Evolutionary conservation across 495 filamentous ascomycete genomes (phyloP).

Genomic region (Ascodesmis nigricans): DNA sequence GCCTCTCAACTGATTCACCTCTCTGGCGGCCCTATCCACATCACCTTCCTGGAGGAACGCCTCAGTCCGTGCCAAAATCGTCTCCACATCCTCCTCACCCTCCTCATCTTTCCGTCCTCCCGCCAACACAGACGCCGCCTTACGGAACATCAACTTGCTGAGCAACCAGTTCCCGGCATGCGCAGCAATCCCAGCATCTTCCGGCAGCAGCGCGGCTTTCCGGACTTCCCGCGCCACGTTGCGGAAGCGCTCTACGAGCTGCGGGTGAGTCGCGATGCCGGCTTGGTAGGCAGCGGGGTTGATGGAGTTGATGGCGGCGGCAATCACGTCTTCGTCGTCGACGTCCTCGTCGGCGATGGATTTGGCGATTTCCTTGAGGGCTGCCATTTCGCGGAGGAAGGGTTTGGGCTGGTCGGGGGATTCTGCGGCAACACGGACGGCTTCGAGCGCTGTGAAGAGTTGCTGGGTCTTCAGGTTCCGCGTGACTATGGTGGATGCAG

Average conservation of each 20-base stretch:
- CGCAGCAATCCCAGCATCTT: slow-evolving; percentile 79
- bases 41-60: slow-evolving; percentile 76
- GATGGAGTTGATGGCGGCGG: slow-evolving; percentile 82
- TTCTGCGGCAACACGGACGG: slow-evolving; percentile 62
- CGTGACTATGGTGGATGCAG: slow-evolving; percentile 74
- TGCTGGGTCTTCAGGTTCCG: slow-evolving; percentile 81
- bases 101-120: too few relatives aligned
- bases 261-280: slow-evolving; percentile 57
- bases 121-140: slow-evolving; percentile 65
- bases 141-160: slow-evolving; percentile 85
- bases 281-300: slow-evolving; percentile 84
- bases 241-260: slow-evolving; percentile 88
- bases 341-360: too few relatives aligned
- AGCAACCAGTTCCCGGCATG: slow-evolving; percentile 72
- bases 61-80: slow-evolving; percentile 70
- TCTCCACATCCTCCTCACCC: slow-evolving; percentile 95
- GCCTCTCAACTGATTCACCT: slow-evolving; percentile 77
- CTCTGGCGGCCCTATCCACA: slow-evolving; percentile 70
- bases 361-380: slow-evolving; percentile 81
- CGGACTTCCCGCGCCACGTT: slow-evolving; percentile 82
- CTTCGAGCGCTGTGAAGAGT: slow-evolving; percentile 81
- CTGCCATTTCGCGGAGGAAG: slow-evolving; percentile 75
- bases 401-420: slow-evolving; percentile 51
- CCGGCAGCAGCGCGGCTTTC: slow-evolving; percentile 76
- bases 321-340: slow-evolving; percentile 57